These are phyloP conservation scores for Solanum gandarillasii DNA, from an alignment of 257 asterid genomes.

Conservation along the genomic window DNA sequence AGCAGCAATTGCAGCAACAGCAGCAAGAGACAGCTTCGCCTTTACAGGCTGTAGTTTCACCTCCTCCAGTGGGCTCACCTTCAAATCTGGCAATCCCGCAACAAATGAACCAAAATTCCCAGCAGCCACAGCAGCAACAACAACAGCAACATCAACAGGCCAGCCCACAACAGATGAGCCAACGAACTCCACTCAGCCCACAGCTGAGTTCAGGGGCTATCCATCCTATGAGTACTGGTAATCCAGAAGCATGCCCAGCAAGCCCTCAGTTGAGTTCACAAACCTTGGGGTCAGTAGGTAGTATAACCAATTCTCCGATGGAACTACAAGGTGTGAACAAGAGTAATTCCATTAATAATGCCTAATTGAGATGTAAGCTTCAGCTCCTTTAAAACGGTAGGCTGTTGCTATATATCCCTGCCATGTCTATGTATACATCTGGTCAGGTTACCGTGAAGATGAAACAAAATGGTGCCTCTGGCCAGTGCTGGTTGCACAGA, in stretches of 20 bases:
- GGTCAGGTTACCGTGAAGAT: background rate
- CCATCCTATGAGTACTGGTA: conserved; percentile 47
- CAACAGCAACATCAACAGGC: conserved; percentile 36
- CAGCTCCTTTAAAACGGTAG: background rate
- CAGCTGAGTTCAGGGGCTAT: conserved; percentile 89
- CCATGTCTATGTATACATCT: background rate
- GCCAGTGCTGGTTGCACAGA: background rate
- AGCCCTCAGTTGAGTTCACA: conserved; percentile 97
- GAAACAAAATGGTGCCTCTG: background rate
- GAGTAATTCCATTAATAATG: conserved; percentile 52
- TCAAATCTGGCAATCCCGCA: conserved; percentile 60
- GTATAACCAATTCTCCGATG: conserved; percentile 78
- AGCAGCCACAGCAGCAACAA: conserved; percentile 35
- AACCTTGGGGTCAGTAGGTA: conserved; percentile 81
- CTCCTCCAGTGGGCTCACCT: conserved; percentile 82
- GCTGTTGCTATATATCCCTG: background rate
- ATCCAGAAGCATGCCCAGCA: conserved; percentile 80
- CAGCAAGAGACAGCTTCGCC: conserved; percentile 63
- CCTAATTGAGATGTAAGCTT: conserved; percentile 2
- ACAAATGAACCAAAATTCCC: conserved; percentile 43
- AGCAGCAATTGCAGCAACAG: conserved; percentile 17
- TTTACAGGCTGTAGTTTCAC: conserved; percentile 54
- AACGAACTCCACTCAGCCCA: conserved; percentile 93
- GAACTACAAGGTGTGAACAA: conserved; percentile 83
- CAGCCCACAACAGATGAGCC: conserved; percentile 84